These are phyloP conservation scores for Russula olivacea DNA, from an alignment of 768 basidiomycete genomes.

Conservation along the genomic window DNA sequence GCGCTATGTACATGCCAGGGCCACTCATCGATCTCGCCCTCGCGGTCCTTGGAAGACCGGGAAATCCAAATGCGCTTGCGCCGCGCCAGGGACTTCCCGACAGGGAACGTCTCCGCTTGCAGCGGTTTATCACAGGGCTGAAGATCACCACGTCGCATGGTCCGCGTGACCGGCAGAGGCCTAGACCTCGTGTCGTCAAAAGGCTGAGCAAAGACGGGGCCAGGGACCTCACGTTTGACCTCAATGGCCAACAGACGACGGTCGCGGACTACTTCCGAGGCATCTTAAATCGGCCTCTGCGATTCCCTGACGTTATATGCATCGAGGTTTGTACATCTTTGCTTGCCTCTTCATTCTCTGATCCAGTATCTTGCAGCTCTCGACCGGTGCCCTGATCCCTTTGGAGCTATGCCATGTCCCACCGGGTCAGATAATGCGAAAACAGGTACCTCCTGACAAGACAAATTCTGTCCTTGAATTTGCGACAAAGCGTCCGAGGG, in stretches of 20 bases:
- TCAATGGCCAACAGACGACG: slow-evolving; percentile 50
- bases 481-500: slow-evolving; percentile 55
- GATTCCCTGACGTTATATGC: slow-evolving; percentile 59
- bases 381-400: slow-evolving; percentile 55
- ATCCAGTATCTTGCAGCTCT: slow-evolving; percentile 41
- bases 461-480: slow-evolving; percentile 59
- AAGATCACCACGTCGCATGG: slow-evolving; percentile 41
- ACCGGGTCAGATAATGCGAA: slow-evolving; percentile 64
- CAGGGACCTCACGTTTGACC: slow-evolving; percentile 45
- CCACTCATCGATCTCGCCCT: slow-evolving; percentile 52
- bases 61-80: slow-evolving; percentile 34
- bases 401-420: slow-evolving; percentile 61
- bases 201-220: slow-evolving; percentile 53
- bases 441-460: slow-evolving; percentile 63
- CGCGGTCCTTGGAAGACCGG: slow-evolving; percentile 42
- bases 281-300: slow-evolving; percentile 47
- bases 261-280: slow-evolving; percentile 59
- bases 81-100: slow-evolving; percentile 42
- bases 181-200: slow-evolving; percentile 52
- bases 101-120: slow-evolving; percentile 47
- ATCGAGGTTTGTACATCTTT: slow-evolving; percentile 48
- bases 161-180: slow-evolving; percentile 12
- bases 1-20: slow-evolving; percentile 67
- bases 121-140: slow-evolving; percentile 49
- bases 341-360: not conserved